phyloP scores from a whole-genome alignment of 2,329 filamentous ascomycete species.

The Kalaharituber pfeilii region DNA sequence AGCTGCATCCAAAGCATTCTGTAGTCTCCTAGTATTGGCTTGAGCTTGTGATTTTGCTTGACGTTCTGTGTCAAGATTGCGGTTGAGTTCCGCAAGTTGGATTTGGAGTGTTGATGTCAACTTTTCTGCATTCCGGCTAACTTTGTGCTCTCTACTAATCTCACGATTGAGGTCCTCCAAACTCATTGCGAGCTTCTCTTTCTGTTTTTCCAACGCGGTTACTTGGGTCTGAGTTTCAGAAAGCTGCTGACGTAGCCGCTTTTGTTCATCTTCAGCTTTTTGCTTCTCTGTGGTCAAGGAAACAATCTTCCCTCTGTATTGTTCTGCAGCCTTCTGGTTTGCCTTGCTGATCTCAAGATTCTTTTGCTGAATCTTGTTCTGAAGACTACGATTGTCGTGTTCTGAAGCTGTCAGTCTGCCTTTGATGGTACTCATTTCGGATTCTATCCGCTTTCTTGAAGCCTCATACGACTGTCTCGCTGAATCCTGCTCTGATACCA shows the following conservation, averaged over 20 bases:
- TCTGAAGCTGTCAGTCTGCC: constrained; percentile 80
- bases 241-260: constrained; percentile 63
- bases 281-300: constrained; percentile 68
- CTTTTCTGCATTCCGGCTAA: constrained; percentile 78
- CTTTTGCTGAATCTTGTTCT: constrained; percentile 96
- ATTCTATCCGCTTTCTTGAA: constrained; percentile 47
- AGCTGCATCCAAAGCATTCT: constrained; percentile 58
- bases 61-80: constrained; percentile 75
- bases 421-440: constrained; percentile 79
- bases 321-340: constrained; percentile 68
- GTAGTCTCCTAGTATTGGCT: constrained; percentile 63
- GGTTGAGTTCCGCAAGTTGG: constrained; percentile 75
- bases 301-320: constrained; percentile 56
- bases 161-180: constrained; percentile 89
- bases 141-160: constrained; percentile 74
- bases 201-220: constrained; percentile 76
- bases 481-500: constrained; percentile 68
- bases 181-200: constrained; percentile 75
- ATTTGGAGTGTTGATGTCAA: constrained; percentile 59
- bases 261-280: constrained; percentile 65
- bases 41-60: constrained; percentile 75
- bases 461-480: constrained; percentile 58
- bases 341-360: constrained; percentile 89
- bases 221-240: constrained; percentile 70
- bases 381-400: constrained; percentile 84